Evolutionary conservation across 768 basidiomycete species (phyloP).

Genomic region (Termitomyces sp.): DNA sequence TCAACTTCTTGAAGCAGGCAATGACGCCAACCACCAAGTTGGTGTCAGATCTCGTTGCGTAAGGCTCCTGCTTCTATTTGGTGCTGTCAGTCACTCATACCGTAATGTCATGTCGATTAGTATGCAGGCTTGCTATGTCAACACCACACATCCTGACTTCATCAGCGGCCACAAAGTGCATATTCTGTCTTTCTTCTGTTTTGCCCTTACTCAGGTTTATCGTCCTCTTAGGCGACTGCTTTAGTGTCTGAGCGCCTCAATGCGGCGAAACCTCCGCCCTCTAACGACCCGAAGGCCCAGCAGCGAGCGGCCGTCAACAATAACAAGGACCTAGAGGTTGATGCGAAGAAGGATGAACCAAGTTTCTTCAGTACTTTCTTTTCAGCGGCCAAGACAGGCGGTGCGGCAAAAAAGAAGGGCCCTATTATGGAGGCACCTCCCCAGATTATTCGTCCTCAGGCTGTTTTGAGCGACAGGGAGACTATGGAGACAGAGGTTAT

Average conservation of each 20-base stretch:
- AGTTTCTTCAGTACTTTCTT: slow-evolving; percentile 98
- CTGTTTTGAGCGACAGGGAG: slow-evolving; percentile 89
- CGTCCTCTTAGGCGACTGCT: slow-evolving; percentile 64
- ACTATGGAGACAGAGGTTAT: slow-evolving; percentile 99
- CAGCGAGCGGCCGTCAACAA: slow-evolving; percentile 66
- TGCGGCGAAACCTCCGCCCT: slow-evolving; percentile 62
- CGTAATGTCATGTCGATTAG: slow-evolving; percentile 27
- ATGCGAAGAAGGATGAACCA: slow-evolving; percentile 80
- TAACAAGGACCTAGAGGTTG: slow-evolving; percentile 90
- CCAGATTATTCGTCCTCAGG: slow-evolving; percentile 80
- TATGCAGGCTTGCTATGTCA: slow-evolving; percentile 99
- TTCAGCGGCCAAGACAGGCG: slow-evolving; percentile 52
- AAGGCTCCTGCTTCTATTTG: slow-evolving; percentile 20
- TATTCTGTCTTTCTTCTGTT: slow-evolving; percentile 3
- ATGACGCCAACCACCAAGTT: slow-evolving; percentile 96
- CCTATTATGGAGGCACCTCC: slow-evolving; percentile 68
- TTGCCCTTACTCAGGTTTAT: background rate
- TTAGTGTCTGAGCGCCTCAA: slow-evolving; percentile 80
- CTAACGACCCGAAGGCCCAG: slow-evolving; percentile 61
- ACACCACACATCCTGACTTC: slow-evolving; percentile 99
- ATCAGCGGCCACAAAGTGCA: slow-evolving; percentile 86
- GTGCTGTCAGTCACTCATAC: background rate
- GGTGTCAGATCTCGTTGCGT: slow-evolving; percentile 89
- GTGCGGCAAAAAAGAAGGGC: slow-evolving; percentile 51
- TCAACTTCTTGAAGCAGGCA: slow-evolving; percentile 92